phyloP scores from a whole-genome alignment of 2,329 filamentous ascomycete species.

The Escovopsis sp. region DNA sequence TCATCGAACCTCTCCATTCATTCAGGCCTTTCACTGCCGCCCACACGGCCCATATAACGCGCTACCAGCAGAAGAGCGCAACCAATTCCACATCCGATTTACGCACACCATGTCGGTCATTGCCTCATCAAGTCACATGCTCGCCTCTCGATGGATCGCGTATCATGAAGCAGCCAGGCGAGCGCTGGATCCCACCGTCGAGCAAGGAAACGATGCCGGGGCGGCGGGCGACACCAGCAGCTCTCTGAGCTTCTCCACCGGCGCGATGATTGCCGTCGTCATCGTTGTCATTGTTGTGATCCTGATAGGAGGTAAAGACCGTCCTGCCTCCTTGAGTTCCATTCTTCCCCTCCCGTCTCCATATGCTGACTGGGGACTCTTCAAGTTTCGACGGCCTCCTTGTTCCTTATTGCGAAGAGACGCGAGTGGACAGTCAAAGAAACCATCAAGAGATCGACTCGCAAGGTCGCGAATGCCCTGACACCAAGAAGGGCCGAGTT shows the following conservation, averaged over 20 bases:
- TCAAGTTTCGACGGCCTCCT: slow-evolving; percentile 45
- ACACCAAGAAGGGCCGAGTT: slow-evolving; percentile 49
- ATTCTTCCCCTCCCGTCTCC: too few species aligned
- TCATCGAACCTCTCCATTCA: background rate
- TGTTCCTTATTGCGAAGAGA: slow-evolving; percentile 74
- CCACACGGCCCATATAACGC: background rate
- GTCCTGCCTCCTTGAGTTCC: background rate
- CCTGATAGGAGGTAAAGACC: slow-evolving; percentile 50
- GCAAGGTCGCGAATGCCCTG: slow-evolving; percentile 44
- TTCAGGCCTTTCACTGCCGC: background rate
- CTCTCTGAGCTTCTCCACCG: slow-evolving; percentile 49
- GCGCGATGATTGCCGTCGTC: slow-evolving; percentile 60
- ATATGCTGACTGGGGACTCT: background rate
- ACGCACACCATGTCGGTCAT: slow-evolving; percentile 21
- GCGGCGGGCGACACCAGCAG: slow-evolving; percentile 46
- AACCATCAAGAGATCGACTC: slow-evolving; percentile 53
- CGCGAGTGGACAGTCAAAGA: slow-evolving; percentile 68
- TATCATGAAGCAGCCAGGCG: slow-evolving; percentile 20
- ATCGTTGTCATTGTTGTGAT: slow-evolving; percentile 53
- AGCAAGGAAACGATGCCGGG: slow-evolving; percentile 41
- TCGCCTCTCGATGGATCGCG: slow-evolving; percentile 20
- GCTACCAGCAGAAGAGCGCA: background rate
- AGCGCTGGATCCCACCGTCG: slow-evolving; percentile 20
- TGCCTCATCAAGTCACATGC: slow-evolving; percentile 24
- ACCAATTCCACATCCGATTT: background rate